phyloP scores from a whole-genome alignment of 75 land plant species.

The Selaginella tamariscina region DNA sequence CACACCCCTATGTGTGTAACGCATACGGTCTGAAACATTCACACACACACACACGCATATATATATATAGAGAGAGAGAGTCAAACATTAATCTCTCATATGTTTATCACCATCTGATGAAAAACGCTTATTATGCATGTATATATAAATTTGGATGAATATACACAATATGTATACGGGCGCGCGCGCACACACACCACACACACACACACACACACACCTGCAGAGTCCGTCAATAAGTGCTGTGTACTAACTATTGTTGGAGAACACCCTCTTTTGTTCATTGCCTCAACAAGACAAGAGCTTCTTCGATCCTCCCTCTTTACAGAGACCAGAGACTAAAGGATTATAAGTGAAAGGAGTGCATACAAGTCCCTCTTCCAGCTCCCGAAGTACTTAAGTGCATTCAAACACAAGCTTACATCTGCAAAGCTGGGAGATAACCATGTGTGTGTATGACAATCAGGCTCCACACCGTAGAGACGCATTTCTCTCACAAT shows the following conservation, averaged over 20 bases:
- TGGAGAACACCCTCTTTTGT: not conserved
- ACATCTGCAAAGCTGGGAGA: not conserved
- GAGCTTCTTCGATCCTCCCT: not conserved
- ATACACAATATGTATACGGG: no score
- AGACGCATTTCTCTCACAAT: not conserved
- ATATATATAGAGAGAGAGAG: no score
- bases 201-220: no score
- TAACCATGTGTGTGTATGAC: not conserved
- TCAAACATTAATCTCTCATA: no score
- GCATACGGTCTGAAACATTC: no score
- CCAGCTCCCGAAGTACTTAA: not conserved
- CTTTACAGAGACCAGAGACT: not conserved
- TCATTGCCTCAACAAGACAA: not conserved
- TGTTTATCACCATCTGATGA: no score
- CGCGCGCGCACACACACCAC: no score
- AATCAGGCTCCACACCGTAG: not conserved
- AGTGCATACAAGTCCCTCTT: not conserved
- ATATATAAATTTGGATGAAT: no score
- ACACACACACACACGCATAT: no score
- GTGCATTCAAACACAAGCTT: not conserved
- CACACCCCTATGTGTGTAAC: no score
- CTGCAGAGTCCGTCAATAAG: not conserved
- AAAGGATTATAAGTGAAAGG: not conserved
- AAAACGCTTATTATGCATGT: no score
- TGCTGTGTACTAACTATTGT: not conserved